Evolutionary conservation across 495 filamentous ascomycete species (phyloP).

Genomic region (Aspergillus heteromorphus): DNA sequence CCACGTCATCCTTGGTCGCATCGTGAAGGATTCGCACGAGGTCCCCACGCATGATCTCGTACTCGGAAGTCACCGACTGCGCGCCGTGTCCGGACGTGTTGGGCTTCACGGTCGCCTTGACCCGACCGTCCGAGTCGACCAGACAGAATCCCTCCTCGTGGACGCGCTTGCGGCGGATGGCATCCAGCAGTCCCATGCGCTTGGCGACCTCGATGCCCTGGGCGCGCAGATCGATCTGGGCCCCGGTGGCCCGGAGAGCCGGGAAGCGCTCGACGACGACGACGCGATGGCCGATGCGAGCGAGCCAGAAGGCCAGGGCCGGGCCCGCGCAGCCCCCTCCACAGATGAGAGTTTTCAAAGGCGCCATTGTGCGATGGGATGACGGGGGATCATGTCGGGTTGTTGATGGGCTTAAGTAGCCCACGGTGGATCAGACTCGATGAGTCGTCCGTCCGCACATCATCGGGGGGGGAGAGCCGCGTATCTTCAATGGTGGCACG

Average conservation of each 20-base stretch:
- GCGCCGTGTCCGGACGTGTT: constrained; percentile 30
- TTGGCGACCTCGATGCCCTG: constrained; percentile 31
- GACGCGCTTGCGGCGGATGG: constrained; percentile 23
- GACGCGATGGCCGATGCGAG: constrained; percentile 25
- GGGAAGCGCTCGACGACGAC: constrained; percentile 40
- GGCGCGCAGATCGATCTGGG: constrained; percentile 37
- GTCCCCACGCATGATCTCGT: constrained; percentile 45
- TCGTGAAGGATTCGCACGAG: constrained; percentile 33
- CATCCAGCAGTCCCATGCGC: constrained; percentile 37
- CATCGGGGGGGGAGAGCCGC: too few relatives aligned
- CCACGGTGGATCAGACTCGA: too few relatives aligned
- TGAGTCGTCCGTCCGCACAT: too few relatives aligned
- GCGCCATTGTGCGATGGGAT: constrained; percentile 1
- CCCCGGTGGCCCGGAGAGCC: constrained; percentile 26
- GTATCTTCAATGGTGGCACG: too few relatives aligned
- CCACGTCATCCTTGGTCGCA: constrained; percentile 27
- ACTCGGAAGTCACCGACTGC: constrained; percentile 35
- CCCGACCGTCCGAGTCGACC: constrained; percentile 25
- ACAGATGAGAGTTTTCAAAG: constrained; percentile 36
- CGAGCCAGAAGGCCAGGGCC: constrained; percentile 36
- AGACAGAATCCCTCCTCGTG: constrained; percentile 32
- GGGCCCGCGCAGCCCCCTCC: constrained; percentile 35
- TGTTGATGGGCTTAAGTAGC: not conserved
- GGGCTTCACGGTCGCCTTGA: constrained; percentile 22
- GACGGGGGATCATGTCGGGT: not conserved